Evolutionary conservation across 139 green algal species (phyloP), one percentile per base, ranked within the genome.

Genomic region (Picocystis salinarum): DNA sequence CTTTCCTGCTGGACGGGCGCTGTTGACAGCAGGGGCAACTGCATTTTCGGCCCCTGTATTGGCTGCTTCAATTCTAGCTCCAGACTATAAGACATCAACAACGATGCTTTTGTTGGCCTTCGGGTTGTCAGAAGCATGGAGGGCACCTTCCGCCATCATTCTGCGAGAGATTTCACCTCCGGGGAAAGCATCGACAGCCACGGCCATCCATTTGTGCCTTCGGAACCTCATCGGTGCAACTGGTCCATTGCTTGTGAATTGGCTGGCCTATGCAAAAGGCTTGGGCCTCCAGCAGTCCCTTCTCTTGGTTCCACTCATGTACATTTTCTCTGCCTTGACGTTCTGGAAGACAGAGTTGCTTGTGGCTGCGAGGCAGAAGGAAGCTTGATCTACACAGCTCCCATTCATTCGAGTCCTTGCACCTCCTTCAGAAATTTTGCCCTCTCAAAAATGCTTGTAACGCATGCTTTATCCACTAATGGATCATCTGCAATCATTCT

Each of bases 91-190:
- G 28, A 50, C 69, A 22, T 85, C 71, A 15, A 84, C 87, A 58
- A 52, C 61, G 7, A 67, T 67, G 15, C 63, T 92, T 44, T 40
- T 90, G 22, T 52, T 77, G 17, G 77, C 77, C 26, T 86, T 83
- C 53, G 69, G 66, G 2, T 56, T 87, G 26, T 75, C 57, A 39
- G 81, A 92, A 60, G 66, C 65, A 12, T 92, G 81, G 81, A 62
- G 81, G 1, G 76, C 81, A 2, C 77, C 80, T 5, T 64, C 71
- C 2, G 79, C 79, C 0, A 66, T 90, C 50, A 81, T 86, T 57
- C 48, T 78, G 31, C 62, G 70, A 3, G 66, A 79, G 42, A 53
- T 79, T 24, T 73, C 66, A 2, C 71, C 71, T 1, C 45, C 52
- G 64, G 42, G 71, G 28, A 51, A 80, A 53, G 71, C 70, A 13